A percentile compares a stretch with the other conserved stretches of the same genome.
Conservation (phyloP, 2,329 filamentous ascomycete species). For the Alternaria sp. region DNA sequence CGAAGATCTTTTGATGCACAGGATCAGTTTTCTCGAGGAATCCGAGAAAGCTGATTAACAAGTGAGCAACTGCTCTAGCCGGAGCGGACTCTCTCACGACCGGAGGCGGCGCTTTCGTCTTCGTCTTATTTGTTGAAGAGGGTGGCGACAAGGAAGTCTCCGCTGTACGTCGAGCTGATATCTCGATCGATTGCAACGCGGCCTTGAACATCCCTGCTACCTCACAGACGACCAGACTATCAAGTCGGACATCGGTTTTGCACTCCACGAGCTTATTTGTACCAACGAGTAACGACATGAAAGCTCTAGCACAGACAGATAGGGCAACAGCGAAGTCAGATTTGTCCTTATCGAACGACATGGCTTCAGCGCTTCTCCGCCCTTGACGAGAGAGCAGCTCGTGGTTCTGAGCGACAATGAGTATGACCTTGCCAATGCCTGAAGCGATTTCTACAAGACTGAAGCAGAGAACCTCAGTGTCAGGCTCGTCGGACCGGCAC, state of each 20-base stretch:
- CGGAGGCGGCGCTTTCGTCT: constrained; percentile 10
- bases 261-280: constrained; percentile 30
- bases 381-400: constrained; percentile 27
- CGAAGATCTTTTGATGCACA: constrained; percentile 53
- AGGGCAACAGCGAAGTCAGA: constrained; percentile 39
- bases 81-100: constrained; percentile 34
- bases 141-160: constrained; percentile 3
- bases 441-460: constrained; percentile 34
- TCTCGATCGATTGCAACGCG: constrained; percentile 43
- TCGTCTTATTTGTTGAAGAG: constrained; percentile 13
- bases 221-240: constrained; percentile 40
- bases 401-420: constrained; percentile 28
- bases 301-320: constrained; percentile 40
- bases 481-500: constrained; percentile 25
- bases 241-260: constrained; percentile 20
- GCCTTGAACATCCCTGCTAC: constrained; percentile 50
- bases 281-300: constrained; percentile 44
- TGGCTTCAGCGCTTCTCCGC: constrained; percentile 10
- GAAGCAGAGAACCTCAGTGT: constrained; percentile 34
- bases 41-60: constrained; percentile 49
- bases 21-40: constrained; percentile 47
- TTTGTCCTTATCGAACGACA: constrained; percentile 32
- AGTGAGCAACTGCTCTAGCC: constrained; percentile 41
- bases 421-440: constrained; percentile 36
- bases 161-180: constrained; percentile 34